phyloP scores from a whole-genome alignment of 2,329 filamentous ascomycete genomes.

The Apiospora pterosperma region DNA sequence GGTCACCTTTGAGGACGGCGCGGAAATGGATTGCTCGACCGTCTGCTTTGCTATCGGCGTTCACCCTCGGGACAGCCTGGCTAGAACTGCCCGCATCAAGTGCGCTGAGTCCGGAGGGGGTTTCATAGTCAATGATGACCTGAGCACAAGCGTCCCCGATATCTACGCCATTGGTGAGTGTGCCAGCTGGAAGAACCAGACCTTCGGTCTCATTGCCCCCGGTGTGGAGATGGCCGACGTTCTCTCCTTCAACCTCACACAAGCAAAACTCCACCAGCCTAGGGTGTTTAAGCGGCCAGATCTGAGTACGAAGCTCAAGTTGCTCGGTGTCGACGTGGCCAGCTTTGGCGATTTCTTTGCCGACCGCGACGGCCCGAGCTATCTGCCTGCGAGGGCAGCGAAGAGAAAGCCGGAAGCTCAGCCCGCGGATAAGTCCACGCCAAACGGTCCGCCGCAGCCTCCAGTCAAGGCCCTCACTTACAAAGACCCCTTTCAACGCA shows the following conservation, averaged over 20 bases:
- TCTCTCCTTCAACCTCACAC: conserved; percentile 85
- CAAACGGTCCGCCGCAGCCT: conserved; percentile 51
- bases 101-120: conserved; percentile 72
- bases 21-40: conserved; percentile 71
- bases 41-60: conserved; percentile 91
- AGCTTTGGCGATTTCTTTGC: conserved; percentile 95
- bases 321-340: conserved; percentile 86
- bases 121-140: conserved; percentile 64
- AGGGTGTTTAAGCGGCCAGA: conserved; percentile 77
- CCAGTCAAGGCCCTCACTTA: conserved; percentile 82
- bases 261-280: conserved; percentile 68
- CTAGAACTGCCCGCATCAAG: conserved; percentile 63
- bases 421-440: conserved; percentile 42
- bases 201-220: conserved; percentile 84
- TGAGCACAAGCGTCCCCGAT: conserved; percentile 67
- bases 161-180: conserved; percentile 91
- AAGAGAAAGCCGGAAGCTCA: conserved; percentile 34
- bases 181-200: conserved; percentile 83
- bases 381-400: conserved; percentile 59
- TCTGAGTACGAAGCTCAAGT: conserved; percentile 86
- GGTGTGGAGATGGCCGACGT: conserved; percentile 93
- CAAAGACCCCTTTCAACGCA: conserved; percentile 80
- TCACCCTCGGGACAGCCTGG: conserved; percentile 75
- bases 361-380: conserved; percentile 76
- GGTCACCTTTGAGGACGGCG: conserved; percentile 77